Evolutionary conservation across 805 yeast genomes (phyloP).

Genomic region (Metschnikowia arizonensis): DNA sequence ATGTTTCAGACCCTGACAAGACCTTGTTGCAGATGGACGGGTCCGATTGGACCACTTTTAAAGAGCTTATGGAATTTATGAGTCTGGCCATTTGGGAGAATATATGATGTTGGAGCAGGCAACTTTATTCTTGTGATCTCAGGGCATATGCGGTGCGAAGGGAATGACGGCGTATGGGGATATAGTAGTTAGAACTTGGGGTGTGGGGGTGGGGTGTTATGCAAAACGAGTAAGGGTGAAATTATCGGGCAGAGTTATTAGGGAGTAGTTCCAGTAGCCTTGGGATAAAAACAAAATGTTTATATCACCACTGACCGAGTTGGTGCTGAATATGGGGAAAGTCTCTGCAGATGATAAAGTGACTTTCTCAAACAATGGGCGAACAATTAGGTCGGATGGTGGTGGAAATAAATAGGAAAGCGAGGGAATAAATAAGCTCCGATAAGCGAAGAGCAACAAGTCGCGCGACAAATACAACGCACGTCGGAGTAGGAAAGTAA

Average conservation of each 20-base stretch:
- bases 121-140: background rate
- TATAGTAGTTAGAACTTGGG: background rate
- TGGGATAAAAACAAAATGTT: background rate
- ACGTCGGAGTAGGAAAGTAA: constrained; percentile 1
- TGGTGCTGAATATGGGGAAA: background rate
- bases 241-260: background rate
- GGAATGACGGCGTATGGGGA: background rate
- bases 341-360: background rate
- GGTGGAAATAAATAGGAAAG: background rate
- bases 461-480: constrained; percentile 2
- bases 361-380: background rate
- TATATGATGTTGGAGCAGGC: background rate
- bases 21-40: background rate
- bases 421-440: constrained; percentile 1
- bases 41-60: constrained; percentile 3
- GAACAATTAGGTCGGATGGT: background rate
- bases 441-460: constrained; percentile 5
- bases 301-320: background rate
- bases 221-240: background rate
- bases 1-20: background rate
- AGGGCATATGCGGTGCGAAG: background rate
- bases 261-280: background rate
- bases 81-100: constrained; percentile 2
- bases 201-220: too few species aligned
- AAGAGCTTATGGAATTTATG: constrained; percentile 2